Base-by-base conservation (phyloP, 106 monocot genomes). In the Alisma plantagoaquatica region DNA sequence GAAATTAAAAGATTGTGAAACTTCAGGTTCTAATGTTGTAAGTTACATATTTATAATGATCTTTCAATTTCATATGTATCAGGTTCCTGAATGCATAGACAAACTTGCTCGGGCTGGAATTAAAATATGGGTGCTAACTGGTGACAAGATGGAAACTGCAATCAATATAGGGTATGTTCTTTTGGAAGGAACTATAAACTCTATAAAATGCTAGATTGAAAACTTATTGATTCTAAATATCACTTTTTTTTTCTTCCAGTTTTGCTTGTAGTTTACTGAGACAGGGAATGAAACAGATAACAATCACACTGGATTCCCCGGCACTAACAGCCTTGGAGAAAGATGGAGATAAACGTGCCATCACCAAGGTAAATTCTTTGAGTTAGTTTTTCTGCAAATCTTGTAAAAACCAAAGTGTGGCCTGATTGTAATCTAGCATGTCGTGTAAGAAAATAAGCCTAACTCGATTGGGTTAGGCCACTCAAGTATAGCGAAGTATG, bases 81-180 rank as follows among this genome's bases (percentile, higher is more conserved):
- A 83, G 78, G 80, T 86, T 59, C 76, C 86, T 61, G 69, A 86
- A 33, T 91, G 90, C 65, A 91, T 91, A 28, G 90, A 91, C 59
- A 91, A 84, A 44, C 66, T 91, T 43, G 80, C 90, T 31, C 84
- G 80, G 63, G 90, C 90, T 74, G 90, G 90, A 69, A 66, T 91
- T 17, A 91, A 91, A 49, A 77, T 91, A 29, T 91, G 90, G 90
- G 80, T 91, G 42, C 59, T 91, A n/a, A 91, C 90, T 10, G 90
- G 90, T 27, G 90, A 91, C 52, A 91, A 91, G 59, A 80, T 84
- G 84, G 90, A 91, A 49, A 91, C 90, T 4, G 90, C 90, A 35
- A 77, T 91, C 60, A 84, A 91, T 48, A 91, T 84, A 30, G 90
- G 90, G 90, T 91, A 80, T 21, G 55, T 4, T 22, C 5, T 55